A percentile compares a stretch with the other conserved stretches of the same genome.
Conservation (phyloP, 352 stramenopile species). For the Phytophthora pisi region DNA sequence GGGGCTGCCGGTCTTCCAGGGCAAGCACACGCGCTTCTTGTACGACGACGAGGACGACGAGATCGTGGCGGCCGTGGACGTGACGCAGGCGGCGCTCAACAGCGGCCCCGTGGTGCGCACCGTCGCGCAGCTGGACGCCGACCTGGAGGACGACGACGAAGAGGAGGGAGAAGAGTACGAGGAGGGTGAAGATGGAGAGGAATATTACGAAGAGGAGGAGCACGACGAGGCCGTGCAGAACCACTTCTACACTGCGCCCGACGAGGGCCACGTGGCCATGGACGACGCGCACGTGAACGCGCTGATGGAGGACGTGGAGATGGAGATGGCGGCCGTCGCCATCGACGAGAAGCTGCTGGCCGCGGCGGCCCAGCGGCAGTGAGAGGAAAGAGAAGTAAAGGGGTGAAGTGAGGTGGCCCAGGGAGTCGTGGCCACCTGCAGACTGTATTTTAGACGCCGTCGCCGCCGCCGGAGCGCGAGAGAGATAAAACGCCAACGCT, state of each 20-base stretch:
- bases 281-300: constrained; percentile 48
- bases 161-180: constrained; percentile 44
- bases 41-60: constrained; percentile 78
- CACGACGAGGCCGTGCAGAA: constrained; percentile 45
- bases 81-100: constrained; percentile 60
- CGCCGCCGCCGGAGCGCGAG: background rate
- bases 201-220: constrained; percentile 40
- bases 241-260: constrained; percentile 38
- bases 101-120: constrained; percentile 62
- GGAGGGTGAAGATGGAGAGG: constrained; percentile 30
- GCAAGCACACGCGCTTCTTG: constrained; percentile 81
- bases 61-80: constrained; percentile 69
- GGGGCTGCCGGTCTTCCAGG: constrained; percentile 76
- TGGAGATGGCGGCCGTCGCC: constrained; percentile 70
- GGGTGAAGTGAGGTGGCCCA: too few species aligned
- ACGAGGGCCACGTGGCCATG: constrained; percentile 28
- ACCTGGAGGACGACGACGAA: constrained; percentile 49
- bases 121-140: constrained; percentile 58
- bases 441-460: constrained; percentile 35
- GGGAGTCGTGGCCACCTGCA: background rate
- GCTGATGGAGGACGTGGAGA: constrained; percentile 72
- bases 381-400: constrained; percentile 1
- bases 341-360: constrained; percentile 46
- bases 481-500: background rate
- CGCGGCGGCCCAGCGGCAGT: constrained; percentile 24